These are phyloP conservation scores for Hanseniaspora meyeri DNA, from an alignment of 805 yeast genomes.

Conservation along the genomic window DNA sequence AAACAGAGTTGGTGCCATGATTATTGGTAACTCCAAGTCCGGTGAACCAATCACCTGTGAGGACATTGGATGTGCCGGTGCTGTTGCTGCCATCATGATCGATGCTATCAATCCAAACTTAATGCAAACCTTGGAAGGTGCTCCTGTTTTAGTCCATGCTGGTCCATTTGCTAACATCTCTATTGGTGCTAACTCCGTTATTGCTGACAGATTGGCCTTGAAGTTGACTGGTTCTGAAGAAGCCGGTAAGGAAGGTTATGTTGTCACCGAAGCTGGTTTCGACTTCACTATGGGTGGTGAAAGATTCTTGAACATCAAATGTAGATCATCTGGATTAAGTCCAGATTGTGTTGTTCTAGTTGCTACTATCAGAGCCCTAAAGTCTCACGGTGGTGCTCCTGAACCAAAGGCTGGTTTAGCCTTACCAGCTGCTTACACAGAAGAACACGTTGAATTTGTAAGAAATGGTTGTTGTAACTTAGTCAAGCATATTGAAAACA, in stretches of 20 bases:
- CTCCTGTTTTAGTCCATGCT: slow-evolving; percentile 78
- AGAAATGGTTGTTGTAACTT: slow-evolving; percentile 60
- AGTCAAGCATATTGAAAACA: slow-evolving; percentile 65
- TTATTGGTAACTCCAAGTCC: slow-evolving; percentile 52
- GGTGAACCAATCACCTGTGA: slow-evolving; percentile 73
- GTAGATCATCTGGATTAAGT: slow-evolving; percentile 64
- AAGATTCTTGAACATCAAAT: slow-evolving; percentile 69
- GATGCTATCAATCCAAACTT: slow-evolving; percentile 76
- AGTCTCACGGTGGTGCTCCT: slow-evolving; percentile 82
- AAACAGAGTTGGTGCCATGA: slow-evolving; percentile 62
- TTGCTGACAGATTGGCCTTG: slow-evolving; percentile 73
- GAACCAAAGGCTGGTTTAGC: slow-evolving; percentile 78
- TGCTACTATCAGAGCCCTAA: slow-evolving; percentile 74
- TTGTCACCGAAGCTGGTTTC: slow-evolving; percentile 79
- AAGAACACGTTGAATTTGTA: slow-evolving; percentile 60
- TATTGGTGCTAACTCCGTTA: slow-evolving; percentile 72
- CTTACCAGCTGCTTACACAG: slow-evolving; percentile 57
- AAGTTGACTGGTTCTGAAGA: slow-evolving; percentile 55
- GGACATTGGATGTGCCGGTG: slow-evolving; percentile 79
- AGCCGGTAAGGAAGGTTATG: slow-evolving; percentile 52
- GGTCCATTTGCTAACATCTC: slow-evolving; percentile 85
- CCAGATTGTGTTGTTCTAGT: slow-evolving; percentile 73
- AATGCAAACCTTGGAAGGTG: slow-evolving; percentile 81
- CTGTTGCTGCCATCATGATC: slow-evolving; percentile 65
- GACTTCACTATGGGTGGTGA: slow-evolving; percentile 91